A percentile compares a stretch with the other conserved stretches of the same genome.
phyloP scores from a whole-genome alignment of 2,329 filamentous ascomycete species.

The Malbranchea zuffiana region DNA sequence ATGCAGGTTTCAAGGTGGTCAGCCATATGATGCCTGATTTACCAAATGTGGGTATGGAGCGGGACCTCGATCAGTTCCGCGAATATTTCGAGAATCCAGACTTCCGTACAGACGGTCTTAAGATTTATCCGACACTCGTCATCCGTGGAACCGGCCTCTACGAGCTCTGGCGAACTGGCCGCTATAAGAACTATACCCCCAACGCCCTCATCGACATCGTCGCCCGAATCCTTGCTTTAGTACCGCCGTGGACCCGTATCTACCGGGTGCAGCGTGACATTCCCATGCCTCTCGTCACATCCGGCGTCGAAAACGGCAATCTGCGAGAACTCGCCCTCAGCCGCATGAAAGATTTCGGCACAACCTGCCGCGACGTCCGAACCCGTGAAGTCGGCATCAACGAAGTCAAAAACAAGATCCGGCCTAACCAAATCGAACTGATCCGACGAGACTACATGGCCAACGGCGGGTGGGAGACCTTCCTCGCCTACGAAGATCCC shows the following conservation, averaged over 20 bases:
- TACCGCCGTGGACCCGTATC: constrained; percentile 96
- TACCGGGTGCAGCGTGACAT: constrained; percentile 98
- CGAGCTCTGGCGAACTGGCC: constrained; percentile 90
- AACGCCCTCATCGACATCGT: constrained; percentile 94
- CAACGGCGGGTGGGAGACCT: constrained; percentile 97
- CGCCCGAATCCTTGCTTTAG: constrained; percentile 84
- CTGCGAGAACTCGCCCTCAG: constrained; percentile 83
- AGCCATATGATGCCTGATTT: constrained; percentile 99
- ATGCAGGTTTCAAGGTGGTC: constrained; percentile 97
- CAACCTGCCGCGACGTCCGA: constrained; percentile 87
- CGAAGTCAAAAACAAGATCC: constrained; percentile 97
- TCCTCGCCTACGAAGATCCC: constrained; percentile 93
- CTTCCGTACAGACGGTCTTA: constrained; percentile 91
- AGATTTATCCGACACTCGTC: constrained; percentile 95
- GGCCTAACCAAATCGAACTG: constrained; percentile 90
- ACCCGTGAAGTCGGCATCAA: constrained; percentile 97
- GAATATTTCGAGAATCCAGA: constrained; percentile 97
- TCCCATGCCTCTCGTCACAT: constrained; percentile 98
- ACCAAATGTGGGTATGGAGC: constrained; percentile 96
- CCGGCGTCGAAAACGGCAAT: constrained; percentile 95
- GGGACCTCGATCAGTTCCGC: constrained; percentile 89
- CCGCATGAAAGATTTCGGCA: constrained; percentile 99
- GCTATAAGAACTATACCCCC: constrained; percentile 97
- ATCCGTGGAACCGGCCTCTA: constrained; percentile 94
- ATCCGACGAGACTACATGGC: constrained; percentile 87